Conservation (phyloP, 768 basidiomycete genomes). For the Boletus sp. region DNA sequence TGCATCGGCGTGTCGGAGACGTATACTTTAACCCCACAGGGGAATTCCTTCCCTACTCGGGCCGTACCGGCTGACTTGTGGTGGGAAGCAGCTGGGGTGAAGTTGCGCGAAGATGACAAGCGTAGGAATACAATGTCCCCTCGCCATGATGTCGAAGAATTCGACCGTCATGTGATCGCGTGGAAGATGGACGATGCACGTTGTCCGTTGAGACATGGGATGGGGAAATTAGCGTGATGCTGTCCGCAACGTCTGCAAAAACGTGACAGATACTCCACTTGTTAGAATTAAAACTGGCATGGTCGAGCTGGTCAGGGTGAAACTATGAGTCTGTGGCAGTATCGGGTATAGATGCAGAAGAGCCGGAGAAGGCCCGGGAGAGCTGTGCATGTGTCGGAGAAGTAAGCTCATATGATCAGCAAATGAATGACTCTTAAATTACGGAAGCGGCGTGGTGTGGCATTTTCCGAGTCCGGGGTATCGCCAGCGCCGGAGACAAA, state of each 20-base stretch:
- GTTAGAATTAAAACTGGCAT: too few species aligned
- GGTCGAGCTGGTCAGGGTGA: background rate
- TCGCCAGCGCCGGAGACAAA: constrained; percentile 33
- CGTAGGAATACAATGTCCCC: background rate
- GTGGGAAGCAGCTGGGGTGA: background rate
- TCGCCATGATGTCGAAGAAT: background rate
- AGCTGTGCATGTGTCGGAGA: background rate
- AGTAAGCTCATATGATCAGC: background rate
- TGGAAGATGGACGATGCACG: background rate
- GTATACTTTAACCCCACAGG: background rate
- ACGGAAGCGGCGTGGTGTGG: constrained; percentile 14
- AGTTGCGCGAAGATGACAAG: background rate
- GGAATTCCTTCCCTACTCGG: background rate
- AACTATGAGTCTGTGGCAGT: constrained; percentile 4
- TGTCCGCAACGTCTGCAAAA: background rate
- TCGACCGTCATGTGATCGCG: background rate
- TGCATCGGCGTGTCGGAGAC: background rate
- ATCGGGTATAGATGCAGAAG: constrained; percentile 14
- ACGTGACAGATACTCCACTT: too few species aligned
- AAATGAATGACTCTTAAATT: background rate
- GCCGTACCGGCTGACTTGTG: background rate
- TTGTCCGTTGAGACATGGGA: background rate
- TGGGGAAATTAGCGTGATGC: background rate
- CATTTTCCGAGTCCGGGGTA: constrained; percentile 32
- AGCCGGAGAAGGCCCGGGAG: constrained; percentile 5